A percentile compares a stretch with the other conserved stretches of the same genome.
Evolutionary conservation across 495 filamentous ascomycete genomes (phyloP).

Genomic region (Cenococcum geophilum): DNA sequence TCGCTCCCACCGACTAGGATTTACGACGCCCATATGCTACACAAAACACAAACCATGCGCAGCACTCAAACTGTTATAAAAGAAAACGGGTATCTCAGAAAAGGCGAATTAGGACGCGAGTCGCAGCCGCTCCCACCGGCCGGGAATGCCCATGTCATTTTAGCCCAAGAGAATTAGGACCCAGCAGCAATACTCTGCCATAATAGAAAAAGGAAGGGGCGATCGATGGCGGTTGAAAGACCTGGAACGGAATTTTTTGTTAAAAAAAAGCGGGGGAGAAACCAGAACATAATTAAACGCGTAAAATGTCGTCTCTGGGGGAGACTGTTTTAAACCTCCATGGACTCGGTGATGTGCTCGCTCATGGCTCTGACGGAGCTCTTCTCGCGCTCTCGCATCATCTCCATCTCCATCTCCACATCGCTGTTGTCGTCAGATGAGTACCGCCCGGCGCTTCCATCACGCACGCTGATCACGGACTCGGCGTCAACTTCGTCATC

Average conservation of each 20-base stretch:
- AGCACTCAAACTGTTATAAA: neutral
- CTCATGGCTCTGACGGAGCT: constrained; percentile 28
- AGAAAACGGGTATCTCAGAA: neutral
- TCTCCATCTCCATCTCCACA: constrained; percentile 27
- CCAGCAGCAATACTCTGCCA: neutral
- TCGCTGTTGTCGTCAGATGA: constrained; percentile 28
- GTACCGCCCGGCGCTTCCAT: constrained; percentile 9
- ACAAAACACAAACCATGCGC: neutral
- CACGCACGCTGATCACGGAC: neutral
- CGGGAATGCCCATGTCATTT: neutral
- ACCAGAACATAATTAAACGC: neutral
- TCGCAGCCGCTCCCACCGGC: neutral
- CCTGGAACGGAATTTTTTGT: no score
- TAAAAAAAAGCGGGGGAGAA: no score
- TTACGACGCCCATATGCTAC: neutral
- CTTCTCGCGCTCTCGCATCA: constrained; percentile 20
- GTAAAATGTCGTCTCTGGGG: neutral
- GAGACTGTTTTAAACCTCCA: constrained; percentile 21
- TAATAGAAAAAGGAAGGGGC: no score
- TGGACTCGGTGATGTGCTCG: constrained; percentile 26
- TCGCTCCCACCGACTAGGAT: neutral
- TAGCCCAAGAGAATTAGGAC: neutral
- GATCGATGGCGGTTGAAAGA: no score
- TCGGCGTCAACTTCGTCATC: constrained; percentile 2
- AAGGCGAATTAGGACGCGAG: neutral